Percentiles rank a stretch among this genome's conserved stretches.
These are phyloP conservation scores for Syzygium grande DNA, from an alignment of 345 rosid species.

Conservation along the genomic window DNA sequence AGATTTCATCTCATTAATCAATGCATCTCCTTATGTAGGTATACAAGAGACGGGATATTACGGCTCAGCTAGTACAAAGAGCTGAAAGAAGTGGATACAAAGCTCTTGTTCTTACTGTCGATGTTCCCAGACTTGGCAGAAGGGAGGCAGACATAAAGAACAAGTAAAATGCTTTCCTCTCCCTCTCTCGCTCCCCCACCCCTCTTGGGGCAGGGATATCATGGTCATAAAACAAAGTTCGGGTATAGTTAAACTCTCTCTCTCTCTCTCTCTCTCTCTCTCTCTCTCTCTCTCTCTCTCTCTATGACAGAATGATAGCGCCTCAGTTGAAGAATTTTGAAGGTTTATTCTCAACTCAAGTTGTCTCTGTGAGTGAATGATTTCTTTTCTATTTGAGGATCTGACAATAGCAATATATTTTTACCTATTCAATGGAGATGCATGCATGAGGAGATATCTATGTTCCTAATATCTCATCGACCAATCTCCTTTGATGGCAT, in stretches of 20 bases:
- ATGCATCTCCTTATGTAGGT: constrained; percentile 24
- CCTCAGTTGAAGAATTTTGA: constrained; percentile 64
- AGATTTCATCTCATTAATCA: not conserved
- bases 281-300: not conserved
- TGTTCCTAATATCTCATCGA: not conserved
- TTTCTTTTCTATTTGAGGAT: not conserved
- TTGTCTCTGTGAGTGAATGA: constrained; percentile 37
- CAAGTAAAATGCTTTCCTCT: constrained; percentile 27
- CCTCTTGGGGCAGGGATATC: not conserved
- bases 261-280: too few relatives aligned
- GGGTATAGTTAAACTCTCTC: not conserved
- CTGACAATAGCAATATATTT: not conserved
- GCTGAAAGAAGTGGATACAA: constrained; percentile 75
- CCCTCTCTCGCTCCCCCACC: not conserved
- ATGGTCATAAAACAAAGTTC: not conserved
- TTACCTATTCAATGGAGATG: too few relatives aligned
- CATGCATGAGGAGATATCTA: not conserved
- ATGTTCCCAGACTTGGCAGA: constrained; percentile 75
- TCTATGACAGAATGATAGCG: constrained; percentile 42
- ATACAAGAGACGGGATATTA: constrained; percentile 45
- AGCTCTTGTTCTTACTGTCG: constrained; percentile 79
- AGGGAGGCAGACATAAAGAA: constrained; percentile 89
- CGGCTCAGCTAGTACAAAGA: constrained; percentile 55
- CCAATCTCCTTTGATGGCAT: not conserved
- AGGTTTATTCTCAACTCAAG: constrained; percentile 46